Evolutionary conservation across 768 basidiomycete species (phyloP).

Genomic region (Leccinum subgranulosum): DNA sequence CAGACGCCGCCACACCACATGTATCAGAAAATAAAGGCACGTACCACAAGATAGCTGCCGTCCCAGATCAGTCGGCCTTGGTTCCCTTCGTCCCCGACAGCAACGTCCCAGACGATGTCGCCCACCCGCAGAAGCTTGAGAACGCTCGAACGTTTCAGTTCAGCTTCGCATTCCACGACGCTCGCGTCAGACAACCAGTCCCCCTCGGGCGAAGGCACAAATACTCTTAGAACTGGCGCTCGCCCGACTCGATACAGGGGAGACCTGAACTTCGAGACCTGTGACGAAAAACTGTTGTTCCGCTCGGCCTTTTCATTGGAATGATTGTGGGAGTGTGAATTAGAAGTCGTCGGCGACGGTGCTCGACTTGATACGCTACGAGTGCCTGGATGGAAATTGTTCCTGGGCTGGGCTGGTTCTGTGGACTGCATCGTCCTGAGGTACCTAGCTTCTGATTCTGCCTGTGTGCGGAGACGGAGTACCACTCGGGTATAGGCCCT

Average conservation of each 20-base stretch:
- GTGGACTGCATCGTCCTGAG: constrained; percentile 13
- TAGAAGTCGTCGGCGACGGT: constrained; percentile 54
- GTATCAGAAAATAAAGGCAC: constrained; percentile 28
- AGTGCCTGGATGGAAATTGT: constrained; percentile 15
- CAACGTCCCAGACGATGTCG: constrained; percentile 85
- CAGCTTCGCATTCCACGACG: constrained; percentile 78
- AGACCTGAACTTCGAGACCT: constrained; percentile 49
- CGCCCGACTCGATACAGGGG: constrained; percentile 69
- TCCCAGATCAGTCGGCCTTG: constrained; percentile 84
- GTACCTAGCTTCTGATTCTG: constrained; percentile 52
- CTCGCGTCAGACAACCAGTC: constrained; percentile 84
- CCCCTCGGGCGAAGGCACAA: constrained; percentile 83
- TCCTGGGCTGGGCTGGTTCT: background rate
- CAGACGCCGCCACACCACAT: background rate
- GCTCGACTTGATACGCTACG: constrained; percentile 54
- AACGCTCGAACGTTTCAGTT: constrained; percentile 56
- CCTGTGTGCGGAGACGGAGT: constrained; percentile 73
- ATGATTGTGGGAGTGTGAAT: constrained; percentile 37
- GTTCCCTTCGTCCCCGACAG: constrained; percentile 84
- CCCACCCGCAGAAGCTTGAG: constrained; percentile 62
- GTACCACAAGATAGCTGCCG: constrained; percentile 81
- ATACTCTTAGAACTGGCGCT: constrained; percentile 75
- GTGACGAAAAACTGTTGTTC: constrained; percentile 22
- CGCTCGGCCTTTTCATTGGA: constrained; percentile 33
- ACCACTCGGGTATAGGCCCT: constrained; percentile 81